phyloP scores from a whole-genome alignment of 805 yeast genomes.

The Priceomyces fermenticarens region DNA sequence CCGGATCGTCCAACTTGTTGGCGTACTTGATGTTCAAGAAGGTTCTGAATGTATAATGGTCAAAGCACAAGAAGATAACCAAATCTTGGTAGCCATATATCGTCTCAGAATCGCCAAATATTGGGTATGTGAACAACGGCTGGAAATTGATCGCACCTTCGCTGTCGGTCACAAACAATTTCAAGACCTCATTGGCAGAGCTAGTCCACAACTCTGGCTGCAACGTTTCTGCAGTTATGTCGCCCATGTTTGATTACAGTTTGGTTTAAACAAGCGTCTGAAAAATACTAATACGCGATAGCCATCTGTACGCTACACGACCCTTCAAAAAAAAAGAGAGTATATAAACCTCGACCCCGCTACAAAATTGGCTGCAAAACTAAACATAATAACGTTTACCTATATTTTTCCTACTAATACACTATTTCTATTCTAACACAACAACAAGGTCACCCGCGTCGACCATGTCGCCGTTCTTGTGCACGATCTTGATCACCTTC shows the following conservation, averaged over 20 bases:
- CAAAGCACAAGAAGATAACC: slow-evolving; percentile 64
- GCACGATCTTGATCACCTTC: slow-evolving; percentile 68
- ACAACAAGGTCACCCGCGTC: slow-evolving; percentile 96
- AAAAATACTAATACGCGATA: background rate
- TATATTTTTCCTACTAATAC: background rate
- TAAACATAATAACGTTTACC: background rate
- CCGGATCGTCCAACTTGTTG: slow-evolving; percentile 50
- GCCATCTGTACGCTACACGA: too few relatives aligned
- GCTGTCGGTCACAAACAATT: slow-evolving; percentile 53
- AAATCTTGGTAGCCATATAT: slow-evolving; percentile 81
- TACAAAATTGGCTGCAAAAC: background rate
- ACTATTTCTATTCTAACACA: slow-evolving; percentile 49
- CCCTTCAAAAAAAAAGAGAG: background rate
- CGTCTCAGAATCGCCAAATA: slow-evolving; percentile 87
- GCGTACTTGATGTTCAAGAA: slow-evolving; percentile 59
- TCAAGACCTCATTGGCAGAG: slow-evolving; percentile 67
- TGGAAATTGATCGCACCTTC: slow-evolving; percentile 57
- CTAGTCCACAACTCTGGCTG: slow-evolving; percentile 74
- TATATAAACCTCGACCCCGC: background rate
- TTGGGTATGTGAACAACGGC: slow-evolving; percentile 87
- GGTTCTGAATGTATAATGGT: slow-evolving; percentile 71
- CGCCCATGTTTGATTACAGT: too few relatives aligned
- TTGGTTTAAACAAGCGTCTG: too few relatives aligned
- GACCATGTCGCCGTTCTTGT: slow-evolving; percentile 90
- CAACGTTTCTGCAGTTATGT: slow-evolving; percentile 21